Evolutionary conservation across 805 yeast genomes (phyloP), one percentile per base, ranked within the genome.

Genomic region (Cyberlindnera subsufficiens): DNA sequence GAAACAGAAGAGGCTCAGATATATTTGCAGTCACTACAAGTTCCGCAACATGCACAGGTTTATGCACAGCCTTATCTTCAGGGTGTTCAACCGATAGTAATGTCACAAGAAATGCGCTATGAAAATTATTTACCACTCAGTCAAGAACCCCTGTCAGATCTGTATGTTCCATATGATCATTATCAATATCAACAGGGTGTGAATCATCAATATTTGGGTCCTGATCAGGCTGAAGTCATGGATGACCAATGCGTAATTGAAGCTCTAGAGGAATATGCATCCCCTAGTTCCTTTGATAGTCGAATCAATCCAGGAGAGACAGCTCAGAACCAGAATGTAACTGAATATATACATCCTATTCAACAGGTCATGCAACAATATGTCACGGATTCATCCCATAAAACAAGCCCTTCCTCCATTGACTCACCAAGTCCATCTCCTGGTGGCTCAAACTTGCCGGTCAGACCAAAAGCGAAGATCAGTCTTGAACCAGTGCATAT

Each of bases 1-100:
- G 49, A 44, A 14, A 37, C 39, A 8, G 42, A 47, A 20, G 44
- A 25, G 17, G 31, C 30, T 6, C 38, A 33, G 30, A 15, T 10
- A n/a, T 36, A 35, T 18, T 32, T 32, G 17, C 22, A 16, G 15
- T 16, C 31, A 20, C 30, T n/a, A n/a, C 38, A n/a, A 15, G 17
- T 6, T 35, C 27, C 13, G 10, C 27, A 35, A 11, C 29, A 35
- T 15, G 11, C 14, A 5, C 20, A 17, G 17, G 35, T 16, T 15
- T 13, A 33, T 6, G 29, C 19, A 14, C 17, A 31, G 15, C 33
- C 15, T 15, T 31, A 31, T 31, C 9, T 8, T 31, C 33, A 31
- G 17, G 33, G 17, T 4, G 11, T 22, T 22, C 27, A 9, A 22
- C 27, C 27, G 10, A 11, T 10, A 9, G 10, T 6, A 22, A 22